Evolutionary conservation across 352 stramenopile genomes (phyloP).

Genomic region (Globisporangium paddicum): DNA sequence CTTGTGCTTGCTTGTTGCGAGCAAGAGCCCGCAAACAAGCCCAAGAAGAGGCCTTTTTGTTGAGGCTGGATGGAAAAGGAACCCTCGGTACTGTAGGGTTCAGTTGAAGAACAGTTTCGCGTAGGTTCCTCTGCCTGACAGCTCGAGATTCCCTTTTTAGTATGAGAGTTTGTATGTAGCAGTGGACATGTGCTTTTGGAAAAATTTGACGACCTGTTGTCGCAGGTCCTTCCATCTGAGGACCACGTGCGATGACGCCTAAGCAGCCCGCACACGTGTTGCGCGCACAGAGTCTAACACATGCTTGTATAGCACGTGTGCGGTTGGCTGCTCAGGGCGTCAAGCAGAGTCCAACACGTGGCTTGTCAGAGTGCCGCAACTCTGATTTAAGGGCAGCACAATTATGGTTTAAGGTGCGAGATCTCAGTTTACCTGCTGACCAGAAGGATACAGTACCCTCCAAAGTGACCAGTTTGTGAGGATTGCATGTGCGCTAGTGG

Average conservation of each 20-base stretch:
- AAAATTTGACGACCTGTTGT: not conserved
- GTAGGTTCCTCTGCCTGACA: not conserved
- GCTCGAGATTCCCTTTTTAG: not conserved
- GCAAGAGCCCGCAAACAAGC: not conserved
- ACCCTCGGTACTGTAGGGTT: not conserved
- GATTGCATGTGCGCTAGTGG: no score
- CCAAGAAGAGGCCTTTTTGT: not conserved
- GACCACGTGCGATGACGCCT: not conserved
- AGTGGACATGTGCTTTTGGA: not conserved
- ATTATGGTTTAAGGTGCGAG: no score
- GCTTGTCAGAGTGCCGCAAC: no score
- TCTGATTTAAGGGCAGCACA: no score
- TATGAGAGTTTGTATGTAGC: not conserved
- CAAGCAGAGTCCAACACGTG: no score
- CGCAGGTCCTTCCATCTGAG: no score
- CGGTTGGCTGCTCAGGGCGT: no score
- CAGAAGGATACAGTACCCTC: no score
- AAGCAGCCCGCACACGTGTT: not conserved
- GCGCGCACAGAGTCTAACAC: not conserved
- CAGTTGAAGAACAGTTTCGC: slow-evolving; percentile 5
- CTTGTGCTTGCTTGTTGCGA: not conserved
- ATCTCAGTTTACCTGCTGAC: no score
- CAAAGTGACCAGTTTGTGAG: not conserved
- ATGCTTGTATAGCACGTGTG: no score
- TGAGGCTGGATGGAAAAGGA: not conserved